Percentiles rank a stretch among this genome's conserved stretches.
Evolutionary conservation across 1,139 yeast species (phyloP).

Genomic region (Trichomonascaceae sp.): DNA sequence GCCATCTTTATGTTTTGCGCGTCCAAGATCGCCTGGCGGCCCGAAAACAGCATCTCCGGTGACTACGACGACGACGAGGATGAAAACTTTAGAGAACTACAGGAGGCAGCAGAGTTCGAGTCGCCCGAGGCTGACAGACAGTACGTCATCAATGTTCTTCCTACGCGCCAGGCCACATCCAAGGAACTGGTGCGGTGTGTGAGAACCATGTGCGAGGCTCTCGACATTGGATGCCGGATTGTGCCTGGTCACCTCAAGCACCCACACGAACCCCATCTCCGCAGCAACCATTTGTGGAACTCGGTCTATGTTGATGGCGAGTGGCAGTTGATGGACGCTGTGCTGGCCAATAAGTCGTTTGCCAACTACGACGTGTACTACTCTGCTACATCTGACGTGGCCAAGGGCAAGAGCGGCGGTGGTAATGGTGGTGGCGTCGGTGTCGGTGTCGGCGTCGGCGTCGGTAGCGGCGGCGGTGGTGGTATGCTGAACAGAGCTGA

Average conservation of each 20-base stretch:
- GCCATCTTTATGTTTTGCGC: slow-evolving; percentile 51
- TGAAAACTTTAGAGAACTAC: slow-evolving; percentile 19
- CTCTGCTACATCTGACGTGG: neutral
- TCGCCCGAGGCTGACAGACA: slow-evolving; percentile 11
- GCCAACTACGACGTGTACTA: slow-evolving; percentile 27
- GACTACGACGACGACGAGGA: slow-evolving; percentile 12
- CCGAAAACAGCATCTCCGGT: slow-evolving; percentile 10
- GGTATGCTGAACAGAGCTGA: no score
- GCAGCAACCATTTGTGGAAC: slow-evolving; percentile 72
- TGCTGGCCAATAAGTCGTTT: slow-evolving; percentile 44
- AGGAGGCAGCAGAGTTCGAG: slow-evolving; percentile 7
- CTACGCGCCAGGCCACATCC: slow-evolving; percentile 43
- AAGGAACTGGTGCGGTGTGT: slow-evolving; percentile 69
- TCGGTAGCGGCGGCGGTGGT: no score
- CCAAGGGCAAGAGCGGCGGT: neutral
- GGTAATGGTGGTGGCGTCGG: no score
- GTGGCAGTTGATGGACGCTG: slow-evolving; percentile 66
- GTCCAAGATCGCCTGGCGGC: slow-evolving; percentile 32
- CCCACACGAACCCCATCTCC: slow-evolving; percentile 51
- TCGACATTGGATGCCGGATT: slow-evolving; percentile 62
- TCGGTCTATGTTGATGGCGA: slow-evolving; percentile 62
- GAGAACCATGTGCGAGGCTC: slow-evolving; percentile 54
- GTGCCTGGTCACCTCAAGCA: slow-evolving; percentile 75
- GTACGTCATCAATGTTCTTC: slow-evolving; percentile 19
- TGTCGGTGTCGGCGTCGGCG: no score